Evolutionary conservation across 352 stramenopile species (phyloP), one percentile per base, ranked within the genome.

Genomic region (Phytophthora sojae): DNA sequence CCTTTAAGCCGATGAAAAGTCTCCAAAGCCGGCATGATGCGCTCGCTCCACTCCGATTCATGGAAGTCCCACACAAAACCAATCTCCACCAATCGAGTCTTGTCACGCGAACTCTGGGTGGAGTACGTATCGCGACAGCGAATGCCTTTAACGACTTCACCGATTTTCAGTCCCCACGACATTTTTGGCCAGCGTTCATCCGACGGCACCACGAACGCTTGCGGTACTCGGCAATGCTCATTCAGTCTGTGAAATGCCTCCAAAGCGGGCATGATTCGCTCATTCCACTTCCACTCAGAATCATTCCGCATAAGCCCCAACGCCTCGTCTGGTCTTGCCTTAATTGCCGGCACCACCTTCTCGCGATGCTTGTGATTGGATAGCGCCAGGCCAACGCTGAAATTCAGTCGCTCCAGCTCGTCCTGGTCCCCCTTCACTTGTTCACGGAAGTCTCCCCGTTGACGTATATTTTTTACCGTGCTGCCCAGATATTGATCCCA

Each of bases 281-380:
- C 25, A 11, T 19, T 30, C 59, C 59, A 66, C 8, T 49, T 49
- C 15, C 7, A 21, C 23, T 25, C 12, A 17, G 8, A 6, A 35
- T 59, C 15, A 9, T 52, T 29, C 59, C 11, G 14, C 35, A 15
- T 14, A 2, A 42, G 17, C 14, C 71, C 4, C 69, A 39, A 78
- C 37, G 11, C 77, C 26, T 0, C 37, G 19, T 21, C 60, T 42
- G 69, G 26, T 3, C n/a, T 21, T 21, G 21, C 21, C 21, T 49
- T 75, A 0, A 89, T 50, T 2, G 69, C 57, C 6, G 81, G 79
- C 4, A 87, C 9, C 9, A 87, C 57, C 47, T 78, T 73, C 8
- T 73, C 54, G 29, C 50, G 62, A 76, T 80, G 89, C 12, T 73
- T 76, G 49, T 53, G 54, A 6, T 85, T 67, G 11, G 2, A 32